These are phyloP conservation scores for Trypanosoma brucei DNA, from an alignment of 208 protist species.

Conservation along the genomic window DNA sequence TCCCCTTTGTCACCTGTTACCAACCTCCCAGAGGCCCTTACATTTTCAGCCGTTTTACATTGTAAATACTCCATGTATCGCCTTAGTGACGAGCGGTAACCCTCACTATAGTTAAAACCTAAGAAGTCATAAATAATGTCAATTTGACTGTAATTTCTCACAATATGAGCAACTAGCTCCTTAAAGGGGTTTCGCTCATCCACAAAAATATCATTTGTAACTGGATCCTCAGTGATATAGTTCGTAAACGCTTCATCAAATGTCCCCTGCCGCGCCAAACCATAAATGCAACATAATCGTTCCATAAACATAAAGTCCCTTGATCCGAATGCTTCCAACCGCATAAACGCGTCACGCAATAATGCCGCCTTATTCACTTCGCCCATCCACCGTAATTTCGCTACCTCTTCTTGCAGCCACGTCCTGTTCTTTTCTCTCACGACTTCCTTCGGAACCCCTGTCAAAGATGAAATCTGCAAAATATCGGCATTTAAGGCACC, in stretches of 20 bases:
- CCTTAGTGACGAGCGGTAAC: conserved; percentile 61
- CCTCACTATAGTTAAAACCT: conserved; percentile 57
- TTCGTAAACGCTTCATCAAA: conserved; percentile 81
- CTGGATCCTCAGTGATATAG: conserved; percentile 62
- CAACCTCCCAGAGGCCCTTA: conserved; percentile 26
- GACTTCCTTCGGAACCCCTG: conserved; percentile 33
- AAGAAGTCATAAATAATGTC: conserved; percentile 82
- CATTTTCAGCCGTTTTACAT: conserved; percentile 16
- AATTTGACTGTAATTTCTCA: conserved; percentile 62
- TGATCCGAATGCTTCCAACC: conserved; percentile 69
- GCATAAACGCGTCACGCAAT: conserved; percentile 79
- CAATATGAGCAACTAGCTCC: conserved; percentile 48
- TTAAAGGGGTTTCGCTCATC: conserved; percentile 56
- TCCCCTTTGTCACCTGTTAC: conserved; percentile 26
- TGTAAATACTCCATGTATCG: conserved; percentile 46
- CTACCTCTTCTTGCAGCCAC: conserved; percentile 74
- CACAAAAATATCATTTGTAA: conserved; percentile 38
- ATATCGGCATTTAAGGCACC: conserved; percentile 45
- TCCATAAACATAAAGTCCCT: conserved; percentile 67
- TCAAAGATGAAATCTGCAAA: conserved; percentile 34
- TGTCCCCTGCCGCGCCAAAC: conserved; percentile 57
- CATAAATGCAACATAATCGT: conserved; percentile 79
- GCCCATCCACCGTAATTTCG: conserved; percentile 78
- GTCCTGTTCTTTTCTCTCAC: conserved; percentile 56
- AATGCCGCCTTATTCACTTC: conserved; percentile 78